phyloP scores from a whole-genome alignment of 2,329 filamentous ascomycete species.

The Aspergillus aculeatinus region DNA sequence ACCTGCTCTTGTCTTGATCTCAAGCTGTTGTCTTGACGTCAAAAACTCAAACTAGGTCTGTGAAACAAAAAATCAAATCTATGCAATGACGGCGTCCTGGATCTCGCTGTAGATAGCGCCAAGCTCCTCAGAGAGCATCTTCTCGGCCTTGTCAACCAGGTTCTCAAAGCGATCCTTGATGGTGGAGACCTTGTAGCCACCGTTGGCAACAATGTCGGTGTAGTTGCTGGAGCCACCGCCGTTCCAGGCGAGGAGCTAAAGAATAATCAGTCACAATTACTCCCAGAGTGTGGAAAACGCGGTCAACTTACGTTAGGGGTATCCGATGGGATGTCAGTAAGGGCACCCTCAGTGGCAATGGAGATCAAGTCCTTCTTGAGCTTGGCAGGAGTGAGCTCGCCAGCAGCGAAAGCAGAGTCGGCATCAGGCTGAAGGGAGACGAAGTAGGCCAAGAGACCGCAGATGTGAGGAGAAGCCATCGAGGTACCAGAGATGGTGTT shows the following conservation, averaged over 20 bases:
- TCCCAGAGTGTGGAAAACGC: background rate
- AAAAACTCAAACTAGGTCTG: slow-evolving; percentile 6
- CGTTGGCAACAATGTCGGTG: slow-evolving; percentile 72
- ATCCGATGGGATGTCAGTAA: slow-evolving; percentile 77
- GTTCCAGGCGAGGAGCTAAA: slow-evolving; percentile 89
- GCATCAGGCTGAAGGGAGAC: slow-evolving; percentile 89
- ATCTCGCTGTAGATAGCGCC: slow-evolving; percentile 48
- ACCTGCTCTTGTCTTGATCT: slow-evolving; percentile 8
- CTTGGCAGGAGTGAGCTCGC: slow-evolving; percentile 86
- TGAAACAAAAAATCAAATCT: slow-evolving; percentile 39
- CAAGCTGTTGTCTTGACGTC: slow-evolving; percentile 22
- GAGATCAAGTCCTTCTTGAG: slow-evolving; percentile 85
- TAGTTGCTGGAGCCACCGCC: slow-evolving; percentile 94
- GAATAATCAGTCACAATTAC: slow-evolving; percentile 14
- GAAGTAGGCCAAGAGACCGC: slow-evolving; percentile 95
- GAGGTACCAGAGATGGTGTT: slow-evolving; percentile 99
- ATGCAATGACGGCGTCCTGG: slow-evolving; percentile 41
- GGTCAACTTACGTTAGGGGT: slow-evolving; percentile 71
- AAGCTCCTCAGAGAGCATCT: slow-evolving; percentile 45
- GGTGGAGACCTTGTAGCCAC: slow-evolving; percentile 61
- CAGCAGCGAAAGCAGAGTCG: slow-evolving; percentile 89
- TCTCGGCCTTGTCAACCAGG: slow-evolving; percentile 50
- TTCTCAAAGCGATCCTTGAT: slow-evolving; percentile 41
- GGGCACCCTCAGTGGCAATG: slow-evolving; percentile 74
- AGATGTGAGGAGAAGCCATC: slow-evolving; percentile 97